Base-by-base conservation (phyloP, 805 yeast genomes). In the Citeromyces nyonsensis region DNA sequence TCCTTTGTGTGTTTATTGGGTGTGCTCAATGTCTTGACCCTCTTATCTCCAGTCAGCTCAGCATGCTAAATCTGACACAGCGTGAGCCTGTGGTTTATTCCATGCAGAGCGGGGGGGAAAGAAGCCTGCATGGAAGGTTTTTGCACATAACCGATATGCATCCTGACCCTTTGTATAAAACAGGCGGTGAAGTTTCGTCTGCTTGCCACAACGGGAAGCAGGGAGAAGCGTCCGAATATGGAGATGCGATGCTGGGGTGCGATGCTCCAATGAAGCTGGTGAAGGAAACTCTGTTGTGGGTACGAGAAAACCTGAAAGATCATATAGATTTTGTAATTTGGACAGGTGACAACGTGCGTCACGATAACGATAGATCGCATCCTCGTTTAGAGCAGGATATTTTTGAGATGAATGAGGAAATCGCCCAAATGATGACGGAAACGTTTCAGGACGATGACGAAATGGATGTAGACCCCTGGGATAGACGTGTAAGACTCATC, bases 311-410 rank as follows among this genome's bases (percentile, higher is more conserved):
- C 37, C 49, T 83, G 37, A 68, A 61, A 38, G 91, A 80, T 49
- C 73, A 82, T 40, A 73, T 83, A 31, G 95, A 83, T 49, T 83
- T 83, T 52, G 75, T 83, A 9, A 66, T 83, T 10, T 83, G 94
- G 94, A 82, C 94, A 0, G 95, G 95, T 24, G 95, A 83, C 52
- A 83, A 82, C 44, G 69, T 80, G 30, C 63, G 94, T 35, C 94
- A 82, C 49, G 94, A 82, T 49, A 79, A 76, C 44, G 94, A 82
- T 52, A 59, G 93, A 47, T 48, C 49, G 13, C 54, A 56, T 44
- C 95, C 94, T 3, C 66, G 95, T 57, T 69, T 81, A 1, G 93
- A 82, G 44, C 44, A 47, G 36, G 70, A 73, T 35, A 83, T 83
- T 30, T 69, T 81, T 39, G 76, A 73, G 9, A 63, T 75, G 70